Conservation (phyloP, 2,329 filamentous ascomycete species). For the Cryphonectria naterciae region DNA sequence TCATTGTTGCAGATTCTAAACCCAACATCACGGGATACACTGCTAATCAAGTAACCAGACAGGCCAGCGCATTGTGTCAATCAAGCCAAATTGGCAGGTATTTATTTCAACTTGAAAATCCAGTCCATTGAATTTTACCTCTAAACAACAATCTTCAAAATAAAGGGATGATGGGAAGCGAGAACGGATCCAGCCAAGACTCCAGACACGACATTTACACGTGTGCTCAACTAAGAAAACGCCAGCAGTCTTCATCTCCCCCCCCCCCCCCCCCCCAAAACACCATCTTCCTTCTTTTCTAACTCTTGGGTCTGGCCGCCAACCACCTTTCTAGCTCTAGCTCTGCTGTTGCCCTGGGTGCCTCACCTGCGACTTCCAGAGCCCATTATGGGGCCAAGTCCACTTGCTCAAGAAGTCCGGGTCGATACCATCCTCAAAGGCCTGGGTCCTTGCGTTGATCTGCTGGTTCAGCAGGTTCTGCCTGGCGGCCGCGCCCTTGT, state of each 20-base stretch:
- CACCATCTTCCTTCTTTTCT: neutral
- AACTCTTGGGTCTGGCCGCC: neutral
- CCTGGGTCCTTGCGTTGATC: slow-evolving; percentile 65
- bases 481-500: slow-evolving; percentile 63
- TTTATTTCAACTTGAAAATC: neutral
- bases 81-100: neutral
- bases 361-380: slow-evolving; percentile 40
- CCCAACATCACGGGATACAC: slow-evolving; percentile 36
- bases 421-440: slow-evolving; percentile 73
- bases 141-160: neutral
- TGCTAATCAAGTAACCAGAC: neutral
- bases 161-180: neutral
- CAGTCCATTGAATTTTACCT: neutral
- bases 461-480: slow-evolving; percentile 68
- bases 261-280: neutral
- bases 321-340: neutral
- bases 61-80: neutral
- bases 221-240: slow-evolving; percentile 5
- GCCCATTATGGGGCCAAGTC: slow-evolving; percentile 61
- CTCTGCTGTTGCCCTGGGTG: slow-evolving; percentile 6
- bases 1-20: slow-evolving; percentile 32
- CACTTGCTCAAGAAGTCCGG: slow-evolving; percentile 67
- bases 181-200: neutral
- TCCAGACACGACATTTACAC: neutral
- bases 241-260: neutral